Conservation (phyloP, 768 basidiomycete genomes). For the Tulasnella sp. region DNA sequence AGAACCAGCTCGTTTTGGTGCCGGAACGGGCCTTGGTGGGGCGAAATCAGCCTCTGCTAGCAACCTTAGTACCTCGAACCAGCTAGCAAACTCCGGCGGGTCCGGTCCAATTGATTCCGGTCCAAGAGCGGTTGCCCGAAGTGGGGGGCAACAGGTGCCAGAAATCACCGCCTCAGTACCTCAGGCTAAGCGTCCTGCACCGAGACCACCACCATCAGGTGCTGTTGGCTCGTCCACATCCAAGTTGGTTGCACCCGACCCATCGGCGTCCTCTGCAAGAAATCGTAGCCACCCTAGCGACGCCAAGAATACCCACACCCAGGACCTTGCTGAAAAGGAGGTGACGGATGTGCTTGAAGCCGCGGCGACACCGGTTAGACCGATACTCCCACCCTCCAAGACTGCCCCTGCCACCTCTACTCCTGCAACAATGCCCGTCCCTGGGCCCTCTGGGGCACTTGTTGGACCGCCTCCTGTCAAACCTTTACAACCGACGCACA, state of each 20-base stretch:
- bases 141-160: no score
- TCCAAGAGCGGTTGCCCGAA: no score
- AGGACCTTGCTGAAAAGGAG: no score
- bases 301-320: no score
- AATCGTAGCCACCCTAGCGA: no score
- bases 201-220: conserved; percentile 24
- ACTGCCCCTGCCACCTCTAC: conserved; percentile 32
- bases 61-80: no score
- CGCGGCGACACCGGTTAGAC: neutral
- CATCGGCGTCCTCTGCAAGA: no score
- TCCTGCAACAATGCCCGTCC: conserved; percentile 35
- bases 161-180: no score
- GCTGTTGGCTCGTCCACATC: no score
- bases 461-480: conserved; percentile 52
- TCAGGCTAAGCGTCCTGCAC: conserved; percentile 10
- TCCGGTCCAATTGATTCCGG: no score
- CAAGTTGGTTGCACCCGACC: no score
- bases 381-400: conserved; percentile 31
- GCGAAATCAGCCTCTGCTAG: neutral
- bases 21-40: conserved; percentile 80
- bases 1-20: conserved; percentile 61
- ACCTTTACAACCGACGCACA: conserved; percentile 64
- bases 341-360: neutral
- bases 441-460: conserved; percentile 38
- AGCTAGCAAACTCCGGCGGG: neutral